A percentile compares a stretch with the other conserved stretches of the same genome.
phyloP scores from a whole-genome alignment of 495 filamentous ascomycete species.

The Aspergillus ostianus region DNA sequence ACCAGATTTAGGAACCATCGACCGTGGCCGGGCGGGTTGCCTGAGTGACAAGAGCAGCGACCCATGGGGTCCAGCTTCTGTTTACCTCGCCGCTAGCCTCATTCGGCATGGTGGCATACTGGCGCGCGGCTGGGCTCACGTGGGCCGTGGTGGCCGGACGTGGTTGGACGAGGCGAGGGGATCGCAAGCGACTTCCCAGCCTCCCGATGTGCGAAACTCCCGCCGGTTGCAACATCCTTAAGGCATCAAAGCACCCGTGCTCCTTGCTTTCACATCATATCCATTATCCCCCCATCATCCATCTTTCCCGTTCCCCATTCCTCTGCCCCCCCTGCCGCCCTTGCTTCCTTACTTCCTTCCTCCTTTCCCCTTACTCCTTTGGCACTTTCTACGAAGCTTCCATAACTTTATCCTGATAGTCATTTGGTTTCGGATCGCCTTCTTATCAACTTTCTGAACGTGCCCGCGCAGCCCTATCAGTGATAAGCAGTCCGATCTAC shows the following conservation, averaged over 20 bases:
- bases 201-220: conserved; percentile 33
- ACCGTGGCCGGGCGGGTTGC: conserved; percentile 15
- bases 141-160: conserved; percentile 25
- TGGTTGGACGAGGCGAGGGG: conserved; percentile 29
- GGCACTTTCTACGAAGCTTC: conserved; percentile 10
- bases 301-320: conserved; percentile 13
- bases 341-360: conserved; percentile 8
- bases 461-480: conserved; percentile 9
- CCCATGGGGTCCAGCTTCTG: conserved; percentile 22
- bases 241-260: conserved; percentile 30
- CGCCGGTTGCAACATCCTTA: conserved; percentile 36
- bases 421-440: conserved; percentile 2
- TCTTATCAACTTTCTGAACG: conserved; percentile 7
- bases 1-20: background rate
- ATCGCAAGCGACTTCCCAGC: conserved; percentile 37
- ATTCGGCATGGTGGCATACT: conserved; percentile 11
- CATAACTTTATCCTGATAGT: conserved; percentile 11
- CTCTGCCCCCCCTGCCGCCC: conserved; percentile 15
- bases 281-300: conserved; percentile 10
- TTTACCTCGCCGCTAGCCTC: conserved; percentile 35
- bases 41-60: conserved; percentile 18
- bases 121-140: conserved; percentile 30
- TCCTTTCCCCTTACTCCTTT: conserved; percentile 16
- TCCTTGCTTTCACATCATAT: conserved; percentile 27
- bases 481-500: conserved; percentile 24